A percentile compares a stretch with the other conserved stretches of the same genome.
phyloP scores from a whole-genome alignment of 78 protist species.

The Anaeramoeba ignava region DNA sequence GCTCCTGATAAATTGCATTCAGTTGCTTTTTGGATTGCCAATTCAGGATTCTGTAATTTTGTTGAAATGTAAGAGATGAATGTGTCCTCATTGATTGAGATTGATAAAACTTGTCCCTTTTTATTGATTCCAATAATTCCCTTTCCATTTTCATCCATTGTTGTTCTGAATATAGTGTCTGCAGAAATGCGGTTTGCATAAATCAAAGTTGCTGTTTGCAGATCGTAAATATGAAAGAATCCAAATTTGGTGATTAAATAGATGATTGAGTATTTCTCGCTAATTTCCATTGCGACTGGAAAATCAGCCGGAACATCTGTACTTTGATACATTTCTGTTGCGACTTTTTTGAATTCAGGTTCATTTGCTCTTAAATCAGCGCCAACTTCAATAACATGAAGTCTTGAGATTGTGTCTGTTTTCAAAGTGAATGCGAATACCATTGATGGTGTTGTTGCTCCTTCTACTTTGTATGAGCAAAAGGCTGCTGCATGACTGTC shows the following conservation, averaged over 20 bases:
- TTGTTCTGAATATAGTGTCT: slow-evolving; percentile 78
- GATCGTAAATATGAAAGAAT: slow-evolving; percentile 69
- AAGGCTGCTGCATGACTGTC: slow-evolving; percentile 92
- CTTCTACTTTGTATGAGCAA: slow-evolving; percentile 37
- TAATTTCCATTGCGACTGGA: background rate
- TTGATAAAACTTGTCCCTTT: slow-evolving; percentile 52
- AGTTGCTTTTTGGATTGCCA: slow-evolving; percentile 77
- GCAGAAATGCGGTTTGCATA: slow-evolving; percentile 65
- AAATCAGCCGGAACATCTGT: no score
- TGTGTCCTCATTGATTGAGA: slow-evolving; percentile 68
- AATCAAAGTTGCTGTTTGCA: slow-evolving; percentile 68
- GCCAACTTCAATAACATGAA: no score
- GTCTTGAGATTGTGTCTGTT: slow-evolving; percentile 49
- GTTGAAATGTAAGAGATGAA: slow-evolving; percentile 69
- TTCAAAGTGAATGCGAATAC: slow-evolving; percentile 67
- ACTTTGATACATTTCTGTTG: no score
- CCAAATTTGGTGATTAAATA: slow-evolving; percentile 87
- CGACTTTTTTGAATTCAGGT: no score
- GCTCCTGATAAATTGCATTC: slow-evolving; percentile 85
- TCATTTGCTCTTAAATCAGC: no score
- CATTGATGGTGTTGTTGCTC: slow-evolving; percentile 41
- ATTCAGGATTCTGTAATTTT: slow-evolving; percentile 50
- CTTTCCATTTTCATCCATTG: slow-evolving; percentile 39
- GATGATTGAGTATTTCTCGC: background rate
- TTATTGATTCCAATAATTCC: slow-evolving; percentile 83